Evolutionary conservation across 2,329 filamentous ascomycete genomes (phyloP), one percentile per base, ranked within the genome.

Genomic region (Neurospora sp.): DNA sequence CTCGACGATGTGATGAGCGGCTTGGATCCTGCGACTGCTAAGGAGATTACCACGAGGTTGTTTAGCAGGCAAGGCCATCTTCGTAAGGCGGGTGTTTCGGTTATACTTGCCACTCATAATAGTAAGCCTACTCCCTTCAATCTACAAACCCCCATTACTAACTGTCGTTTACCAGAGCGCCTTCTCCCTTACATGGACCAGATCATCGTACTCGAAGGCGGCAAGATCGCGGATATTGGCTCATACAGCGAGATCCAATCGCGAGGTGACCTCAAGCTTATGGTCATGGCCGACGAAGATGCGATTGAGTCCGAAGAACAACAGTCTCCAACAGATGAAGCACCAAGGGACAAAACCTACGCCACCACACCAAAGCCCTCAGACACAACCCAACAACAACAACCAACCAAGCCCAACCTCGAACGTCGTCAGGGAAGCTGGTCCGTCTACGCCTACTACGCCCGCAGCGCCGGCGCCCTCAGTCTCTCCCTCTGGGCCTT

Each of bases 1-100:
- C 72, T 76, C 62, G 76, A 76, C 39, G 75, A 76, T 38, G 71
- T 75, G 8, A 66, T 75, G 11, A 76, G 74, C 40, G 73, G 74
- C 5, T 62, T 77, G 2, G 76, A 77, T 23, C 73, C 74, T 11
- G 46, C 62, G 12, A 71, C 70, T 12, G 52, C 67, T 15, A 65
- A 66, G 17, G 57, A 52, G 1, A 41, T 73, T 8, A 57, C 43
- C 4, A 40, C n/a, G 11, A 67, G 68, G 4, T 67, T 73, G 12
- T 72, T 73, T 57, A 41, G 37, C 36, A 23, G 33, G 23, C 38
- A 66, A 28, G 69, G 69, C 2, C 40, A 68, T 52, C 68, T 73
- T 41, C 70, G 71, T 11, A 70, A 70, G 37, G 41, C 40, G 19
- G 68, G 68, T 4, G 69, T 69, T 2, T 68, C 72, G 12, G 68